Evolutionary conservation across 345 rosid species (phyloP).

Genomic region (rapeseed (Brassica napus)): DNA sequence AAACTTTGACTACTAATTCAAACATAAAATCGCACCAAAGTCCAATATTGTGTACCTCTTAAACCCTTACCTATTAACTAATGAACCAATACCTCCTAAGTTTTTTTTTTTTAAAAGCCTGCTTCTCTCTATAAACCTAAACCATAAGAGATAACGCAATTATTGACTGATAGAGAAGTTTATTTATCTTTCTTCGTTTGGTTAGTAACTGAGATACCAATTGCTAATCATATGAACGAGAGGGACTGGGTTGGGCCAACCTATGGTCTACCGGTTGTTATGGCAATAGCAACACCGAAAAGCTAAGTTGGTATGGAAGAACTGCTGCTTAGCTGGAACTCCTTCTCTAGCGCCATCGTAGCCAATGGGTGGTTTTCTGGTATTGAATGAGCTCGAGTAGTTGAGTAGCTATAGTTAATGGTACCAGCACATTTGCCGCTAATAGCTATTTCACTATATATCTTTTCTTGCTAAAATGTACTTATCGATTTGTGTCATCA

Average conservation of each 20-base stretch:
- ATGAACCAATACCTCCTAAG: background rate
- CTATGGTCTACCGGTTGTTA: background rate
- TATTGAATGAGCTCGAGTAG: background rate
- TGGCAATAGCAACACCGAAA: background rate
- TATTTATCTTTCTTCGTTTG: background rate
- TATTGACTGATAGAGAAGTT: background rate
- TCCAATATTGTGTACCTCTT: background rate
- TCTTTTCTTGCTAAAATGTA: background rate
- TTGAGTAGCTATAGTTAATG: background rate
- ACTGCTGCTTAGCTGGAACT: background rate
- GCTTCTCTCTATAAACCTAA: slow-evolving; percentile 2
- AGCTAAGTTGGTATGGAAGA: background rate
- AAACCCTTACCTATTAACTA: background rate
- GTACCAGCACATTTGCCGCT: background rate
- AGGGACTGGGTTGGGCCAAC: background rate
- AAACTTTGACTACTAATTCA: slow-evolving; percentile 10
- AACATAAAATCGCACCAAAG: slow-evolving; percentile 1
- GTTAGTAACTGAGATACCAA: background rate
- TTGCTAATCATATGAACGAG: background rate
- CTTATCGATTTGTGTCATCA: background rate
- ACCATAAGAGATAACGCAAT: slow-evolving; percentile 5
- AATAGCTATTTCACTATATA: background rate
- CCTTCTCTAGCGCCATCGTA: background rate
- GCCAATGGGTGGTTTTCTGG: background rate
- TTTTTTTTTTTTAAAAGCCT: background rate